A percentile compares a stretch with the other conserved stretches of the same genome.
Conservation (phyloP, 345 rosid species). For the Nasturtium officinale region DNA sequence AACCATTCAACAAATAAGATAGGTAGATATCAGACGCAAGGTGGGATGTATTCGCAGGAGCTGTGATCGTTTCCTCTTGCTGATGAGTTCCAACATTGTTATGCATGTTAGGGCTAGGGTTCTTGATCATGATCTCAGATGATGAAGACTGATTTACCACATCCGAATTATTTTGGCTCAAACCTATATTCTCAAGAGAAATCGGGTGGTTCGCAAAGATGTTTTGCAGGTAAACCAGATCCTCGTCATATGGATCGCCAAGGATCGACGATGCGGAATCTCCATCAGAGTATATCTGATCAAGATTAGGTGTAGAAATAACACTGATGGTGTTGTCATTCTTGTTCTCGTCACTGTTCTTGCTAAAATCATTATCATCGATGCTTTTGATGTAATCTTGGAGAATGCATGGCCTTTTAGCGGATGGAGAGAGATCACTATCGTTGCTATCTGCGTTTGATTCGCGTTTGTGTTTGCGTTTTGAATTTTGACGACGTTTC, state of each 20-base stretch:
- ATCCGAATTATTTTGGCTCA: slow-evolving; percentile 15
- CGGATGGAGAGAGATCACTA: slow-evolving; percentile 28
- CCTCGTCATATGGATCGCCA: slow-evolving; percentile 67
- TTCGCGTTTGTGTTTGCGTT: slow-evolving; percentile 58
- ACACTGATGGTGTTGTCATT: slow-evolving; percentile 27
- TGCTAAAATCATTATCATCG: slow-evolving; percentile 32
- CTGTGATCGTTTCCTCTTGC: slow-evolving; percentile 24
- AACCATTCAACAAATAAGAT: slow-evolving; percentile 62
- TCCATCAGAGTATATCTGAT: slow-evolving; percentile 37
- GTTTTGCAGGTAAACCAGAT: slow-evolving; percentile 66
- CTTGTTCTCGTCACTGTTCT: slow-evolving; percentile 21
- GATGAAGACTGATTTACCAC: slow-evolving; percentile 26
- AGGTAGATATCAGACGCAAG: slow-evolving; percentile 64
- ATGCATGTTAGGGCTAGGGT: slow-evolving; percentile 25
- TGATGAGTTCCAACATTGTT: slow-evolving; percentile 18
- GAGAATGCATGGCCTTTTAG: slow-evolving; percentile 62
- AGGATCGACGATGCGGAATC: slow-evolving; percentile 45
- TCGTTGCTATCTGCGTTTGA: slow-evolving; percentile 28
- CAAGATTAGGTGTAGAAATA: slow-evolving; percentile 27
- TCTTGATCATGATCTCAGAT: slow-evolving; percentile 35
- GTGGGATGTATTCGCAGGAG: slow-evolving; percentile 33
- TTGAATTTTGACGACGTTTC: slow-evolving; percentile 75
- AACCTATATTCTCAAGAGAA: slow-evolving; percentile 36
- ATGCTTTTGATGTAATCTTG: slow-evolving; percentile 80
- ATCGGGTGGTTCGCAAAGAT: slow-evolving; percentile 49